Conservation (phyloP, 2,329 filamentous ascomycete species). For the Torrubiellomyces zombiae region DNA sequence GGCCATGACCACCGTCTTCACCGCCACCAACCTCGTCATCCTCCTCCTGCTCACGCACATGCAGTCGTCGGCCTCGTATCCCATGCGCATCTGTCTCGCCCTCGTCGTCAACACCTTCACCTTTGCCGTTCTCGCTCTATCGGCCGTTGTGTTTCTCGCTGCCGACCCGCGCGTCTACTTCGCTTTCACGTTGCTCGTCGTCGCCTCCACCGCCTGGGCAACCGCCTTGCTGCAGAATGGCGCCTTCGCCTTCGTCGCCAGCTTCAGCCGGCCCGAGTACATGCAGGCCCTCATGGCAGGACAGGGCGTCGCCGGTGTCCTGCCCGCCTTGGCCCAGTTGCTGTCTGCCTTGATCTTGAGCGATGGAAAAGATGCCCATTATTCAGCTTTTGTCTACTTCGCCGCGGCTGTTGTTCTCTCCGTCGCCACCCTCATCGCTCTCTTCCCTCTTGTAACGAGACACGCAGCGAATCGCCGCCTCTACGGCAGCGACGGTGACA, state of each 20-base stretch:
- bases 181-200: conserved; percentile 65
- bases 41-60: conserved; percentile 65
- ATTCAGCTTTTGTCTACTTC: conserved; percentile 80
- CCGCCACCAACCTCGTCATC: conserved; percentile 60
- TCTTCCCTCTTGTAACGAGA: conserved; percentile 53
- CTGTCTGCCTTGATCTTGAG: conserved; percentile 49
- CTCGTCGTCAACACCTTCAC: conserved; percentile 61
- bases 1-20: conserved; percentile 73
- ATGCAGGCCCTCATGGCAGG: conserved; percentile 94
- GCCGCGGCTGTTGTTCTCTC: conserved; percentile 71
- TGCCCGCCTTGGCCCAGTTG: conserved; percentile 79
- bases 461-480: conserved; percentile 37
- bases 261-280: conserved; percentile 75
- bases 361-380: conserved; percentile 12
- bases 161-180: conserved; percentile 54
- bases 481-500: conserved; percentile 33
- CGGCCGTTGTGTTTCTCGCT: conserved; percentile 52
- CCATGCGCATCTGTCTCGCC: conserved; percentile 64
- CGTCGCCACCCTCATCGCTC: conserved; percentile 49
- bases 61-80: conserved; percentile 73
- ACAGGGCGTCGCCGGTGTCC: conserved; percentile 78
- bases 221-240: conserved; percentile 86
- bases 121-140: conserved; percentile 65
- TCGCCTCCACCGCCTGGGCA: conserved; percentile 61
- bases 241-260: conserved; percentile 76